Evolutionary conservation across 2,329 filamentous ascomycete genomes (phyloP).

Genomic region (Nannizziopsis arthrosporioides): DNA sequence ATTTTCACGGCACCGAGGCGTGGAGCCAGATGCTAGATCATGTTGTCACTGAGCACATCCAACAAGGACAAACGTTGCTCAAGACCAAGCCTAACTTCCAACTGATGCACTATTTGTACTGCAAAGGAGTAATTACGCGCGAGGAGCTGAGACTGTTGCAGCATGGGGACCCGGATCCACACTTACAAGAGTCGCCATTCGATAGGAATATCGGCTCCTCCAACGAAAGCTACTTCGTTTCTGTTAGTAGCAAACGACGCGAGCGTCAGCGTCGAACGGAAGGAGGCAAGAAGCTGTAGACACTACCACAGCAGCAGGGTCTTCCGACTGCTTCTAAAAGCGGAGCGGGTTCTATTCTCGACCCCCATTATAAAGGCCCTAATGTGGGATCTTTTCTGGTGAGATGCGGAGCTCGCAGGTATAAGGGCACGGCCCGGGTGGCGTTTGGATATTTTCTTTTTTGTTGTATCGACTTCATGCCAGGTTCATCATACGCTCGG

Average conservation of each 20-base stretch:
- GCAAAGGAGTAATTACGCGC: slow-evolving; percentile 31
- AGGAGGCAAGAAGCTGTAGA: slow-evolving; percentile 17
- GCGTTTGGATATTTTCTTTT: no score
- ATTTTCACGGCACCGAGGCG: slow-evolving; percentile 19
- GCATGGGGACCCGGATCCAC: slow-evolving; percentile 7
- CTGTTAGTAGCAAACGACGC: slow-evolving; percentile 25
- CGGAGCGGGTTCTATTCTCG: no score
- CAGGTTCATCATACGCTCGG: no score
- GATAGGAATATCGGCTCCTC: slow-evolving; percentile 27
- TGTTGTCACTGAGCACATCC: slow-evolving; percentile 32
- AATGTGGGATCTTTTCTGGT: no score
- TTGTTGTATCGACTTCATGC: no score
- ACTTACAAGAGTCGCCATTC: slow-evolving; percentile 24
- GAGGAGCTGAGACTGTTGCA: slow-evolving; percentile 36
- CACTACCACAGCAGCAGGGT: neutral
- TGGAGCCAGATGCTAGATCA: slow-evolving; percentile 36
- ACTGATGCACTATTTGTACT: slow-evolving; percentile 37
- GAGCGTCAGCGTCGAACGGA: slow-evolving; percentile 30
- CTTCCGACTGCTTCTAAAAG: neutral
- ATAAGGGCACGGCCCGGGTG: no score
- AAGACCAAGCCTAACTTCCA: slow-evolving; percentile 33
- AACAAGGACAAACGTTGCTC: slow-evolving; percentile 31
- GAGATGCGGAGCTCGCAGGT: no score
- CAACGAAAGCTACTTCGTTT: slow-evolving; percentile 29
- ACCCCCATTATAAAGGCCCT: no score